Conservation (phyloP, 176 grass and related monocot genomes). For the Avena sativa region DNA sequence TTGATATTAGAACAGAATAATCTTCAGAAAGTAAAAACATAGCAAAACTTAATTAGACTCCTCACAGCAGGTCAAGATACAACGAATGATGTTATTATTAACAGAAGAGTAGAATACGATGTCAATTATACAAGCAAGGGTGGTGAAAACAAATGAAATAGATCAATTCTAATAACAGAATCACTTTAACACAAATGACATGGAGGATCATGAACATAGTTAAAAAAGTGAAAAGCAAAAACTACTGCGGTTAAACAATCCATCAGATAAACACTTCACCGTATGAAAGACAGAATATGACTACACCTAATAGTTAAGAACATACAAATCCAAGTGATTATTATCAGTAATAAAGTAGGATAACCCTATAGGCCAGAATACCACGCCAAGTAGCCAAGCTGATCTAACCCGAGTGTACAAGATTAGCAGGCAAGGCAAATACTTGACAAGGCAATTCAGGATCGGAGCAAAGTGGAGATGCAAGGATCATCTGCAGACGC, state of each 20-base stretch:
- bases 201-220: no score
- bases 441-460: background rate
- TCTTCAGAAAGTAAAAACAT: background rate
- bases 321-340: no score
- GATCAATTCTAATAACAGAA: no score
- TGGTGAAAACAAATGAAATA: background rate
- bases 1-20: background rate
- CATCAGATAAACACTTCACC: no score
- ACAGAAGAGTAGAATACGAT: background rate
- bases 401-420: background rate
- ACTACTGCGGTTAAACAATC: no score
- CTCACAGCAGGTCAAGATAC: background rate
- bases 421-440: slow-evolving; percentile 4
- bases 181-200: background rate
- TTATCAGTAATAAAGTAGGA: background rate
- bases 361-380: background rate
- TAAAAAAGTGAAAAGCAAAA: no score
- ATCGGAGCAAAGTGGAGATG: slow-evolving; percentile 10
- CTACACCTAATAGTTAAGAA: background rate
- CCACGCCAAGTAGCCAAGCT: slow-evolving; percentile 7
- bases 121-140: background rate
- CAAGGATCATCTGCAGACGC: slow-evolving; percentile 1
- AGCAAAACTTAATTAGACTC: background rate
- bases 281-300: no score
- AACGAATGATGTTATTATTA: background rate